Percentiles rank a stretch among this genome's conserved stretches.
Evolutionary conservation across 192 early-diverging fungal species (phyloP).

Genomic region (Lunasporangiospora selenospora): DNA sequence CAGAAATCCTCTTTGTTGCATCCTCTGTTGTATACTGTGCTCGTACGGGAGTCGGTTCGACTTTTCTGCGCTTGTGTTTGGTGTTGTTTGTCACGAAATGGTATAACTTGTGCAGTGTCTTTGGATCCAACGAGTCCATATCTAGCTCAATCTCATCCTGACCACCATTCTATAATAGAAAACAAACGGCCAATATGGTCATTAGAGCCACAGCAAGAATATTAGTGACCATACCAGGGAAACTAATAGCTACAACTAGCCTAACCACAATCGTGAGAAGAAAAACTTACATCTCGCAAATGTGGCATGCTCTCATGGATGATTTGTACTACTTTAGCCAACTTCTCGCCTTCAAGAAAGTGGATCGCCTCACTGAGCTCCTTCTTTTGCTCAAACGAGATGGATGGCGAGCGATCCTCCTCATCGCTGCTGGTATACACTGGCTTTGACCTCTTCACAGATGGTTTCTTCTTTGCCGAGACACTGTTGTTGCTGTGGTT

Average conservation of each 20-base stretch:
- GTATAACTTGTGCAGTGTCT: slow-evolving; percentile 85
- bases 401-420: slow-evolving; percentile 52
- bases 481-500: slow-evolving; percentile 1
- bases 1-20: slow-evolving; percentile 49
- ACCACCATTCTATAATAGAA: slow-evolving; percentile 45
- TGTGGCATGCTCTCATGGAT: slow-evolving; percentile 71
- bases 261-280: neutral
- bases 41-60: slow-evolving; percentile 53
- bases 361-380: slow-evolving; percentile 80
- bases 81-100: slow-evolving; percentile 75
- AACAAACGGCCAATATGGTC: neutral
- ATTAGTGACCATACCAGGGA: neutral
- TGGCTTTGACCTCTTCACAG: slow-evolving; percentile 13
- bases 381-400: slow-evolving; percentile 89
- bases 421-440: slow-evolving; percentile 43
- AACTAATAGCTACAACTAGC: neutral
- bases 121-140: slow-evolving; percentile 87
- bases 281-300: slow-evolving; percentile 53
- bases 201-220: slow-evolving; percentile 6
- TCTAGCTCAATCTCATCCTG: slow-evolving; percentile 96
- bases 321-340: slow-evolving; percentile 74
- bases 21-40: slow-evolving; percentile 55
- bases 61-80: slow-evolving; percentile 51
- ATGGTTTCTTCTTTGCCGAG: slow-evolving; percentile 25
- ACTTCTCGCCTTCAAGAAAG: slow-evolving; percentile 64